Percentiles rank a stretch among this genome's conserved stretches.
Evolutionary conservation across 495 filamentous ascomycete species (phyloP).

Genomic region (Annulohypoxylon stygium): DNA sequence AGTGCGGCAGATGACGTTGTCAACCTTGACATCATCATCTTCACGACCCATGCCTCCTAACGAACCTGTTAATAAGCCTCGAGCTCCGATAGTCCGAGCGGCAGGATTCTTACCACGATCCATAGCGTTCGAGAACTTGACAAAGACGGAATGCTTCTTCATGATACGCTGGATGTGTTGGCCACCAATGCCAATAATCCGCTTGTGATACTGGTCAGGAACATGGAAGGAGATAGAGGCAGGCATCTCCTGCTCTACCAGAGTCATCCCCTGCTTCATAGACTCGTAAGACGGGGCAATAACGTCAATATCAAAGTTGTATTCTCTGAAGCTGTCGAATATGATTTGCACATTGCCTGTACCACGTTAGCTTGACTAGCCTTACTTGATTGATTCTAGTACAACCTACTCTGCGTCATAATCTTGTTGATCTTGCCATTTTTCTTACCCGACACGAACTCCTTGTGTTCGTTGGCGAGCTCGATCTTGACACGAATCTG

Average conservation of each 20-base stretch:
- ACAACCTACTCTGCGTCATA: constrained; percentile 87
- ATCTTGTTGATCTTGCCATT: constrained; percentile 99
- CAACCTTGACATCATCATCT: constrained; percentile 97
- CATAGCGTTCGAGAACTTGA: constrained; percentile 99
- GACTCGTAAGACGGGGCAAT: constrained; percentile 91
- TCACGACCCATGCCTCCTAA: constrained; percentile 88
- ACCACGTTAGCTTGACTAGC: constrained; percentile 7
- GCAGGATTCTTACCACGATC: constrained; percentile 71
- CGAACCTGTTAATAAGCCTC: constrained; percentile 36
- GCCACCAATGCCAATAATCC: constrained; percentile 98
- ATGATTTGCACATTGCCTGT: constrained; percentile 95
- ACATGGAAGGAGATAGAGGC: constrained; percentile 99
- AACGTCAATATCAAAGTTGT: constrained; percentile 99
- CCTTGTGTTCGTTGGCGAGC: constrained; percentile 98
- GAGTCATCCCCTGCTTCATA: constrained; percentile 87
- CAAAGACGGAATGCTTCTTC: constrained; percentile 99
- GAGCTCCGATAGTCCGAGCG: not conserved
- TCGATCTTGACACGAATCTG: constrained; percentile 98
- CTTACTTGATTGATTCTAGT: not conserved
- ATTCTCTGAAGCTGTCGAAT: constrained; percentile 98
- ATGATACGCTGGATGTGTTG: constrained; percentile 99
- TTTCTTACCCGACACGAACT: constrained; percentile 99
- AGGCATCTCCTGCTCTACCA: constrained; percentile 99
- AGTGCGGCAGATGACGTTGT: constrained; percentile 98
- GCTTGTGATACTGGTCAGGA: constrained; percentile 99